Conservation (phyloP, 768 basidiomycete genomes). For the Solioccasus polychromus region DNA sequence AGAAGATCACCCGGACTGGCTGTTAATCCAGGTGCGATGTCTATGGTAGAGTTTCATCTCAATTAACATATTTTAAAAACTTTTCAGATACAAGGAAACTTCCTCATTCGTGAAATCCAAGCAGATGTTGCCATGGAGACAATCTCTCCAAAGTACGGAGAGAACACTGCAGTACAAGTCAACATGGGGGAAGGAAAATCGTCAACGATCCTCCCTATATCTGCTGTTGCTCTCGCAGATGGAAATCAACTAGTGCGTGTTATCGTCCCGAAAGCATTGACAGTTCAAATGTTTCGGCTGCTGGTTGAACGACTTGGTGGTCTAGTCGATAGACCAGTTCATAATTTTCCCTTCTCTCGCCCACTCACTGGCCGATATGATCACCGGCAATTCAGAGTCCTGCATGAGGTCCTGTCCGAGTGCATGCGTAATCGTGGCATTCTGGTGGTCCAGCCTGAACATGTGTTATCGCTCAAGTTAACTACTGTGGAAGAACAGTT, state of each 20-base stretch:
- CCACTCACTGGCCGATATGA: neutral
- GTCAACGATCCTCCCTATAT: neutral
- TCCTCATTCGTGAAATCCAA: neutral
- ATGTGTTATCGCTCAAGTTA: neutral
- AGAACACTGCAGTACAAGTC: neutral
- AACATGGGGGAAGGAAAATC: neutral
- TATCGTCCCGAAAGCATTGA: neutral
- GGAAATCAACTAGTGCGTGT: neutral
- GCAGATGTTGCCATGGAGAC: neutral
- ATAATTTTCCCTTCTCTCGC: neutral
- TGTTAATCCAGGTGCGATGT: neutral
- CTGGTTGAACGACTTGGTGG: neutral
- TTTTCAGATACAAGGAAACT: neutral
- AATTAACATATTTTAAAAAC: neutral
- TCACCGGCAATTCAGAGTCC: neutral
- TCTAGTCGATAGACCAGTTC: neutral
- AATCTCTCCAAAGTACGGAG: neutral
- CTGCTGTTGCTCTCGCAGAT: neutral
- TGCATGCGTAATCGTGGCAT: neutral
- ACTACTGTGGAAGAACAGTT: neutral
- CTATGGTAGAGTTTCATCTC: neutral
- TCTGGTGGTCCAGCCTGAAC: neutral
- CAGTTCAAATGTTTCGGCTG: neutral
- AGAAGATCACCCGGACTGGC: neutral
- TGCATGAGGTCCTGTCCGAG: neutral